phyloP scores from a whole-genome alignment of 352 stramenopile species.

The Globisporangium okanoganense region DNA sequence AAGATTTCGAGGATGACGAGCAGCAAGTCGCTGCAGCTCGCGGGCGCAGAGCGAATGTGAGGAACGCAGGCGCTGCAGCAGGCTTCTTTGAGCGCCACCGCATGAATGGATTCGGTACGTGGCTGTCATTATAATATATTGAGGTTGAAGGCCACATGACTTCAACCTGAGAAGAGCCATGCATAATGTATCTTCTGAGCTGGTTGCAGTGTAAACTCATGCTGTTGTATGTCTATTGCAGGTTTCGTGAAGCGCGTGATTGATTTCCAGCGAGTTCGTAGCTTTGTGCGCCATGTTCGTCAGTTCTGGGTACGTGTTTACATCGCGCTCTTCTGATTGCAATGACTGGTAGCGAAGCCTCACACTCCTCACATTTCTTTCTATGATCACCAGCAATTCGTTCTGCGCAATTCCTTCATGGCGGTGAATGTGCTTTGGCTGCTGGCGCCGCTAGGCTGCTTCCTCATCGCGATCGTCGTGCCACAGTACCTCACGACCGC shows the following conservation, averaged over 20 bases:
- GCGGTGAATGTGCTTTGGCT: conserved; percentile 74
- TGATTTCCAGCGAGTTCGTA: conserved; percentile 19
- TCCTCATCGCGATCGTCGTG: conserved; percentile 62
- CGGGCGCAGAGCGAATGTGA: background rate
- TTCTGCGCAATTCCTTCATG: conserved; percentile 72
- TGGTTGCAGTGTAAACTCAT: background rate
- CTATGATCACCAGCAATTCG: conserved; percentile 17
- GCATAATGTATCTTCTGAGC: background rate
- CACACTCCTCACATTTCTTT: background rate
- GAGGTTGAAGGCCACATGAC: background rate
- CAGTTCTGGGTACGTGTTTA: conserved; percentile 39
- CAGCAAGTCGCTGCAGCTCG: background rate
- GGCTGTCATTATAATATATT: background rate
- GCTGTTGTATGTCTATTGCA: background rate
- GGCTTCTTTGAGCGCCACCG: conserved; percentile 10
- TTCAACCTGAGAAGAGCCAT: background rate
- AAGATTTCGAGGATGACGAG: background rate
- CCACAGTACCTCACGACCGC: conserved; percentile 64
- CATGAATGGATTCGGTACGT: conserved; percentile 6
- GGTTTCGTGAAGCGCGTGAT: conserved; percentile 6
- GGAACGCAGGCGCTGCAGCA: background rate
- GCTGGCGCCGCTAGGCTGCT: conserved; percentile 62
- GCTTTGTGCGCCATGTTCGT: conserved; percentile 21
- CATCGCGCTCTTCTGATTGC: background rate
- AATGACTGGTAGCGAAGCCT: background rate